Conservation (phyloP, 805 yeast species). For the Limtongozyma cylindracea region DNA sequence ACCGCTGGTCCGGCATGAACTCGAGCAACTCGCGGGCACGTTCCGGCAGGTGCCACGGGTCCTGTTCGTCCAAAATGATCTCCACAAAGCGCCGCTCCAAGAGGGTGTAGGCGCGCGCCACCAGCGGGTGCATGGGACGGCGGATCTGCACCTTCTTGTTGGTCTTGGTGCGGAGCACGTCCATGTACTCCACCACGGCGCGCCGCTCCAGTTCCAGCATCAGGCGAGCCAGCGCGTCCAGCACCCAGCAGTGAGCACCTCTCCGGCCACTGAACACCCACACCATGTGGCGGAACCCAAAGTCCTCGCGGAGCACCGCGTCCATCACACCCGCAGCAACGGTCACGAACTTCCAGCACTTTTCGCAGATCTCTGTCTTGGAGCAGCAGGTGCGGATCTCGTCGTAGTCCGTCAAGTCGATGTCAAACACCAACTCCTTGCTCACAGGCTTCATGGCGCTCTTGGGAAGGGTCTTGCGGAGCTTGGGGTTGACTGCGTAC, state of each 20-base stretch:
- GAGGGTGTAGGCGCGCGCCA: conserved; percentile 47
- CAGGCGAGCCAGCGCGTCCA: conserved; percentile 58
- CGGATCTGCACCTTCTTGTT: conserved; percentile 17
- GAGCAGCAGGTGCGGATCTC: conserved; percentile 81
- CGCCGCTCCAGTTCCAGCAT: conserved; percentile 53
- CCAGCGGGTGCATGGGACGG: conserved; percentile 79
- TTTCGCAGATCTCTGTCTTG: conserved; percentile 60
- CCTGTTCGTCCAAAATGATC: conserved; percentile 54
- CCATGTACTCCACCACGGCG: conserved; percentile 66
- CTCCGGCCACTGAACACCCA: conserved; percentile 98
- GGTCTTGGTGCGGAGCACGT: conserved; percentile 28
- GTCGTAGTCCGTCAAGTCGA: conserved; percentile 94
- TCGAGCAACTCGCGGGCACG: conserved; percentile 26
- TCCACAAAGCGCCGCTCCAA: conserved; percentile 37
- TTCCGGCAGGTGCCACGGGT: conserved; percentile 39
- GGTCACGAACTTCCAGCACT: conserved; percentile 85
- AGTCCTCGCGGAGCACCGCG: conserved; percentile 53
- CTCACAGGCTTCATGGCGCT: conserved; percentile 53
- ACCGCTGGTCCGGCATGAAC: conserved; percentile 33
- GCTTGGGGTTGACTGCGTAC: conserved; percentile 69
- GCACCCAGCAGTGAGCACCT: conserved; percentile 97
- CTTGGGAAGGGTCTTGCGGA: conserved; percentile 54
- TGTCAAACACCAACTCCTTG: conserved; percentile 87
- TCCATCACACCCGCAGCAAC: conserved; percentile 63
- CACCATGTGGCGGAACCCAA: conserved; percentile 63